Base-by-base conservation (phyloP, 2,329 filamentous ascomycete species). In the Furcasterigmium sp. region DNA sequence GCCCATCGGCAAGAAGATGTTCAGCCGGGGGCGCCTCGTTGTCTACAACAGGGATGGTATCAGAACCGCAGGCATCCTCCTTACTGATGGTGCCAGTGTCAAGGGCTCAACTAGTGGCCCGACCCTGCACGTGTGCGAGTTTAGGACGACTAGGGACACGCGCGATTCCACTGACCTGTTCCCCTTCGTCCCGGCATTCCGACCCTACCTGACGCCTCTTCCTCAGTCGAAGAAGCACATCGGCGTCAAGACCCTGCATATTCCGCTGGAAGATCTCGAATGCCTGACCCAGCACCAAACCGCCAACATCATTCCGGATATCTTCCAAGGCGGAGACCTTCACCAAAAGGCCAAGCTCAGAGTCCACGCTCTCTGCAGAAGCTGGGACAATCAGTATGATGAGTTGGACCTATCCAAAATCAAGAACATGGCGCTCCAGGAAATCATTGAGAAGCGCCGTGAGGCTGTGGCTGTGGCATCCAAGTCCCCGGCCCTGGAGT, bases 1-100 rank as follows among this genome's bases (percentile, higher is more conserved):
- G n/a, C 85, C 89, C 0, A 75, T 91, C 15, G 91, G 91, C 1
- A 82, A 86, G 48, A 80, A 86, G 49, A 82, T 95, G 63, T 91
- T 96, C 56, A 70, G 76, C 17, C 74, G 79, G 2, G 85, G 86
- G 50, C 80, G 90, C 25, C 63, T 98, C 11, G 75, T 97, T 7
- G 84, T 96, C 0, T 95, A 90, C 65, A 87, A 84, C 60, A 80
- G 86, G 73, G 85, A 95, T 40, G 89, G 90, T 23, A 77, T 91
- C 38, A 82, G 90, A 37, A 91, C 87, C 0, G 83, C 84, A 1
- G 91, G 91, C 13, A 80, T 96, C 44, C 70, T 97, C 14, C 70
- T 91, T 11, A 76, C 82, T 17, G 89, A 95, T 50, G 89, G 88
- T 8, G 72, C 83, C 17, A 83, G 76, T 50, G 77, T 76, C 42